phyloP scores from a whole-genome alignment of 73 alveolate genomes.

The Blepharisma japonicum region DNA sequence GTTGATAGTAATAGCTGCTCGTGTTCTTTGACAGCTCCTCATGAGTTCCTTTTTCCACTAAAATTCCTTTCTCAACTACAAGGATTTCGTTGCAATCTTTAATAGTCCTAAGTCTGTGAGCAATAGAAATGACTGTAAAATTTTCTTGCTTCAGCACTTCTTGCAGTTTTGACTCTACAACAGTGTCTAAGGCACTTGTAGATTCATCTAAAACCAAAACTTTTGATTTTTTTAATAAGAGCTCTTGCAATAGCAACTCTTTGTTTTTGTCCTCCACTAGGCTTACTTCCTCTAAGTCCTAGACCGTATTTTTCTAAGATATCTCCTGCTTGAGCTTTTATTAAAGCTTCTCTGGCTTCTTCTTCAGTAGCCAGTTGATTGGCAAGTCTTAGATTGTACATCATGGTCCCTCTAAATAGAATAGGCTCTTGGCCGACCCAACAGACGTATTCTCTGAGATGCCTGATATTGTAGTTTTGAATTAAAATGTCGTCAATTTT shows the following conservation, averaged over 20 bases:
- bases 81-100: conserved; percentile 36
- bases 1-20: conserved; percentile 27
- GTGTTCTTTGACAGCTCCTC: conserved; percentile 22
- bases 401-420: conserved; percentile 42
- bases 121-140: conserved; percentile 37
- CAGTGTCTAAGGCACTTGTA: conserved; percentile 74
- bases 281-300: conserved; percentile 18
- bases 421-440: conserved; percentile 45
- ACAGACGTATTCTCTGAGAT: conserved; percentile 50
- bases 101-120: conserved; percentile 52
- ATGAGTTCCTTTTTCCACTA: conserved; percentile 48
- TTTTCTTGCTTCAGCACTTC: conserved; percentile 55
- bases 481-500: conserved; percentile 54
- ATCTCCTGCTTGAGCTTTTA: background rate
- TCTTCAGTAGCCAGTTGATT: conserved; percentile 25
- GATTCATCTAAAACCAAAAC: conserved; percentile 82
- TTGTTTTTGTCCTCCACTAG: conserved; percentile 71
- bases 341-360: background rate
- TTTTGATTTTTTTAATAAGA: conserved; percentile 53
- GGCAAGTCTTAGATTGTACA: conserved; percentile 41
- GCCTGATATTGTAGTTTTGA: background rate
- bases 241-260: conserved; percentile 81
- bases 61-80: conserved; percentile 41
- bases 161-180: conserved; percentile 67
- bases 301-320: conserved; percentile 42